Percentiles rank a stretch among this genome's conserved stretches.
Evolutionary conservation across 2,329 filamentous ascomycete species (phyloP).

Genomic region (Trichoderma oligosporum): DNA sequence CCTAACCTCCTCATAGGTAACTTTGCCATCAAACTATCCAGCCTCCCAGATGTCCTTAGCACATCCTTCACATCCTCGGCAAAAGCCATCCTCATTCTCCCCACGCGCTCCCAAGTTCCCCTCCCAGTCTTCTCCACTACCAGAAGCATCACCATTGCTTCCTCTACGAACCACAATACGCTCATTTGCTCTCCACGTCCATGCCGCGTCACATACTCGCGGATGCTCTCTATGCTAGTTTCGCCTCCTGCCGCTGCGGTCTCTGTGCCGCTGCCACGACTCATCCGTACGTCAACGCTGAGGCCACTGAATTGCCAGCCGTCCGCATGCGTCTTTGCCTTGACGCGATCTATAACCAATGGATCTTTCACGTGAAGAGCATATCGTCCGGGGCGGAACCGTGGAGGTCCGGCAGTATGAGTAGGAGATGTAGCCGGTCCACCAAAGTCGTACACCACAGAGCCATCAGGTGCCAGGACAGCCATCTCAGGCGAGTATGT

Average conservation of each 20-base stretch:
- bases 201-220: constrained; percentile 34
- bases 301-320: constrained; percentile 37
- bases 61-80: constrained; percentile 34
- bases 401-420: constrained; percentile 21
- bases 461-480: constrained; percentile 30
- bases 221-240: constrained; percentile 25
- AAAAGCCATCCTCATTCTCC: constrained; percentile 36
- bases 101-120: constrained; percentile 33
- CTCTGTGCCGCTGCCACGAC: constrained; percentile 25
- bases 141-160: constrained; percentile 33
- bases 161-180: constrained; percentile 36
- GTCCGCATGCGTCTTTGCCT: constrained; percentile 31
- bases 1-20: constrained; percentile 33
- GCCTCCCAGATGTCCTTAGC: constrained; percentile 28
- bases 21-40: constrained; percentile 33
- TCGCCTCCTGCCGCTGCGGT: not conserved
- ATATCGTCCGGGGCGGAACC: constrained; percentile 28
- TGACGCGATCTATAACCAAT: constrained; percentile 34
- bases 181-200: constrained; percentile 37
- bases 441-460: constrained; percentile 33
- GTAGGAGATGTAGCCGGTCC: too few species aligned
- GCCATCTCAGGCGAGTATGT: constrained; percentile 34
- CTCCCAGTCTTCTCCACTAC: constrained; percentile 30
- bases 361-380: constrained; percentile 33
- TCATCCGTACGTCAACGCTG: constrained; percentile 34